Evolutionary conservation across 495 filamentous ascomycete species (phyloP).

Genomic region (Penicillium cinerascens): DNA sequence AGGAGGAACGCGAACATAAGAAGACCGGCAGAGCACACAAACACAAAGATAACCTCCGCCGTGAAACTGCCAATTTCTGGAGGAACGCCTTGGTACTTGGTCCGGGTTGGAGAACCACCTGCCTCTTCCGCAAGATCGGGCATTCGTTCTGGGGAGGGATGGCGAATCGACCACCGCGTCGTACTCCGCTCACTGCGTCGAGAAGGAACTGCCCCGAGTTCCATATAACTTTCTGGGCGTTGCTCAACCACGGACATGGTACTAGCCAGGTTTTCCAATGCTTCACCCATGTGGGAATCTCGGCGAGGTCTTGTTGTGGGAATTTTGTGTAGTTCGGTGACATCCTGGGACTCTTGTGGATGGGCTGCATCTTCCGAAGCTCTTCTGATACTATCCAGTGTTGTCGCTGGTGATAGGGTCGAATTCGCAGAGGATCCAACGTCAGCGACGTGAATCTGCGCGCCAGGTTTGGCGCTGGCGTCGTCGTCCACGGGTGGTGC

Average conservation of each 20-base stretch:
- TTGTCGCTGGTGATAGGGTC: slow-evolving; percentile 3
- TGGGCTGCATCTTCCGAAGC: not conserved
- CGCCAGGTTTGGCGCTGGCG: not conserved
- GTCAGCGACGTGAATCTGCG: not conserved
- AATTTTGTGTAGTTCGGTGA: slow-evolving; percentile 9
- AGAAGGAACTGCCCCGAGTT: slow-evolving; percentile 8
- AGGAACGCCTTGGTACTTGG: slow-evolving; percentile 10
- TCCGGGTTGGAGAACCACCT: slow-evolving; percentile 3
- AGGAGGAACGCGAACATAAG: slow-evolving; percentile 45
- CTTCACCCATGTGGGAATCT: slow-evolving; percentile 19
- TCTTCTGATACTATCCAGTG: slow-evolving; percentile 3
- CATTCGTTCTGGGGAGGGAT: slow-evolving; percentile 8
- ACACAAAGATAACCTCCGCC: slow-evolving; percentile 30
- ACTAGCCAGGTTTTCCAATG: slow-evolving; percentile 13
- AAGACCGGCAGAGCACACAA: slow-evolving; percentile 43
- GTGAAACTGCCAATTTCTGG: slow-evolving; percentile 15
- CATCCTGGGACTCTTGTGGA: slow-evolving; percentile 9
- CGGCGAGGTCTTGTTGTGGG: slow-evolving; percentile 10
- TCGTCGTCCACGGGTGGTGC: slow-evolving; percentile 1
- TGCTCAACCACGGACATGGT: slow-evolving; percentile 4
- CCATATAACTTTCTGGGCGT: slow-evolving; percentile 1
- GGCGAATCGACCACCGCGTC: slow-evolving; percentile 5
- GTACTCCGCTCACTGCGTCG: slow-evolving; percentile 13
- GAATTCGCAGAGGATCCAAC: slow-evolving; percentile 8
- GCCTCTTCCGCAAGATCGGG: slow-evolving; percentile 15